Evolutionary conservation across 768 basidiomycete species (phyloP), one percentile per base, ranked within the genome.

Genomic region (Tulasnella sp.): DNA sequence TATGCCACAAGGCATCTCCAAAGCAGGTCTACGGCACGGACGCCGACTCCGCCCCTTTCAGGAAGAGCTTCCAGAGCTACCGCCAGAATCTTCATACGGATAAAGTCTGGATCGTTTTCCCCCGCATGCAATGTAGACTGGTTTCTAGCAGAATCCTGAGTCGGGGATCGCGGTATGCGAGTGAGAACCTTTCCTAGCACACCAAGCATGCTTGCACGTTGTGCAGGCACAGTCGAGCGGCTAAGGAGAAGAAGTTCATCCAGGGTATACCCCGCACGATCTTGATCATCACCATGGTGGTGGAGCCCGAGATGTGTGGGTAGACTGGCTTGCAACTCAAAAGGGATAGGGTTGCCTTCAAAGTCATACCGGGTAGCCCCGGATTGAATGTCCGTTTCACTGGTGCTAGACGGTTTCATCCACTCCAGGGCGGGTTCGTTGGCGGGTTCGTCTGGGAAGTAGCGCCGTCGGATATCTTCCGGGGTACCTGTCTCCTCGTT

Each of bases 251-350:
- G 82, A 3, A 94, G 74, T 59, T 94, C 92, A 41, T 88, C 82
- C 1, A 94, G 71, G 0, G 88, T 92, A 69, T 96, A 96, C 0
- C 91, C 92, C 0, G 92, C 92, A 57, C 76, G 79, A 4, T 75
- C 73, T 56, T 76, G 79, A 4, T 75, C 73, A 55, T 87, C 82
- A 0, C 90, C 83, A 65, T 94, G 92, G 65, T 96, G 92, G 68
- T 97, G 91, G 2, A 94, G 73, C 3, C 92, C 92, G 5, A 90
- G 75, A 69, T 91, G 83, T 0, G 86, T 83, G 1, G 90, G 91
- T 2, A 94, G 73, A 1, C 72, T 73, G 0, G 73, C 67, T 2
- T 79, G 77, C 2, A 81, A 63, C 2, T 73, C 65, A 0, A 71
- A 58, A 1, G 86, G 73, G n/a, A 94, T 82, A 0, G 79, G 77